Evolutionary conservation across 371 early-diverging fungal genomes (phyloP).

Genomic region (Dichotomocladium elegans): DNA sequence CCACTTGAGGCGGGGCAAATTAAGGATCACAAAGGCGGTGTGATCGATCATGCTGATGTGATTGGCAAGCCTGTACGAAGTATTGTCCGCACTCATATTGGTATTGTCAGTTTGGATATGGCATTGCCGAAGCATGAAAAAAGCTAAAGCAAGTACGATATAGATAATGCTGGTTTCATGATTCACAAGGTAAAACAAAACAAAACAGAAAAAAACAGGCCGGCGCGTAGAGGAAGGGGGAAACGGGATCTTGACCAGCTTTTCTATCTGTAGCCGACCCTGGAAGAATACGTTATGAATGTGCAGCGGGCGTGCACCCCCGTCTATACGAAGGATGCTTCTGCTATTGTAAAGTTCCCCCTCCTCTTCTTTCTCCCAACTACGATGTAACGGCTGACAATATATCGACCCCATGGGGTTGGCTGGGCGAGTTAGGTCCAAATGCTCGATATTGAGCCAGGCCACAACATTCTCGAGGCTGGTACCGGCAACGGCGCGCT

Average conservation of each 20-base stretch:
- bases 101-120: conserved; percentile 16
- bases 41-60: conserved; percentile 44
- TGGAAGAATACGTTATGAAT: conserved; percentile 65
- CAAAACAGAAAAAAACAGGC: too few relatives aligned
- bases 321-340: conserved; percentile 76
- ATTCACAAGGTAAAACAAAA: too few relatives aligned
- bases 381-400: neutral
- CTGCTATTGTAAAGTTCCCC: conserved; percentile 49
- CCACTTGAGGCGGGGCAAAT: conserved; percentile 29
- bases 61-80: conserved; percentile 49
- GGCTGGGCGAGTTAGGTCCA: conserved; percentile 37
- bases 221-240: too few relatives aligned
- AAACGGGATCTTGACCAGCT: too few relatives aligned
- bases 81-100: conserved; percentile 39
- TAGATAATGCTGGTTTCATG: conserved; percentile 41
- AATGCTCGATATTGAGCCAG: conserved; percentile 62
- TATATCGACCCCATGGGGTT: neutral
- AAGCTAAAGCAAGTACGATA: too few relatives aligned
- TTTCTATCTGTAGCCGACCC: too few relatives aligned
- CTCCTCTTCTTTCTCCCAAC: too few relatives aligned
- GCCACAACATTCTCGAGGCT: conserved; percentile 65
- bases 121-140: too few relatives aligned
- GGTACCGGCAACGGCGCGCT: conserved; percentile 77
- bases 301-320: conserved; percentile 65
- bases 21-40: conserved; percentile 37